Evolutionary conservation across 345 rosid genomes (phyloP).

Genomic region (Salix viminalis): DNA sequence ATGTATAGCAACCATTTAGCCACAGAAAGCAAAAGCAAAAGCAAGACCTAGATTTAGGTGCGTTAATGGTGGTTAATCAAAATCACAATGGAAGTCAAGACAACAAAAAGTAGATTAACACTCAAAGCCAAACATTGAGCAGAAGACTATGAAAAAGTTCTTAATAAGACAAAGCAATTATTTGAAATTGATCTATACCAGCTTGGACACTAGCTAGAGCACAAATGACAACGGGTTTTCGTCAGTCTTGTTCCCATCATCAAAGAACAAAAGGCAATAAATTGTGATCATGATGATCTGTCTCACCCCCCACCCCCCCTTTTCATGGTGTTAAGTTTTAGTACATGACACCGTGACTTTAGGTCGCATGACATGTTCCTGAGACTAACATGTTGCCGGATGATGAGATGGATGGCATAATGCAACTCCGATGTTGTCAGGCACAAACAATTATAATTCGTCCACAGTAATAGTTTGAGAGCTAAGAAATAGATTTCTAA

Average conservation of each 20-base stretch:
- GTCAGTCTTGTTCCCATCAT: neutral
- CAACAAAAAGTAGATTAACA: neutral
- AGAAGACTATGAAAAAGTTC: neutral
- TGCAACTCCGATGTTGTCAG: conserved; percentile 28
- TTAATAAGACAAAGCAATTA: conserved; percentile 8
- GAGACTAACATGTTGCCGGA: conserved; percentile 1
- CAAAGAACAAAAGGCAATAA: neutral
- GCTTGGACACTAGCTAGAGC: neutral
- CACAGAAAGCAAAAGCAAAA: neutral
- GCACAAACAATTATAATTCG: neutral
- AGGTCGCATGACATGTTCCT: conserved; percentile 16
- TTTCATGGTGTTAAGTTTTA: neutral
- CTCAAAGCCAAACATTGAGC: neutral
- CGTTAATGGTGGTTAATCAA: neutral
- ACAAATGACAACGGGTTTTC: neutral
- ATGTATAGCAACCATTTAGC: neutral
- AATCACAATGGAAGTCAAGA: neutral
- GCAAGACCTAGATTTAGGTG: neutral
- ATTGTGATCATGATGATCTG: neutral
- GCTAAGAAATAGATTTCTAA: neutral
- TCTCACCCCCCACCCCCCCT: neutral
- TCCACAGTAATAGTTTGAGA: neutral
- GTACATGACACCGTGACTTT: neutral
- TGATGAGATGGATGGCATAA: neutral
- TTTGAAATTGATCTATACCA: neutral